Percentiles rank a stretch among this genome's conserved stretches.
Evolutionary conservation across 2,329 filamentous ascomycete species (phyloP).

Genomic region (Leptographium lundbergii): DNA sequence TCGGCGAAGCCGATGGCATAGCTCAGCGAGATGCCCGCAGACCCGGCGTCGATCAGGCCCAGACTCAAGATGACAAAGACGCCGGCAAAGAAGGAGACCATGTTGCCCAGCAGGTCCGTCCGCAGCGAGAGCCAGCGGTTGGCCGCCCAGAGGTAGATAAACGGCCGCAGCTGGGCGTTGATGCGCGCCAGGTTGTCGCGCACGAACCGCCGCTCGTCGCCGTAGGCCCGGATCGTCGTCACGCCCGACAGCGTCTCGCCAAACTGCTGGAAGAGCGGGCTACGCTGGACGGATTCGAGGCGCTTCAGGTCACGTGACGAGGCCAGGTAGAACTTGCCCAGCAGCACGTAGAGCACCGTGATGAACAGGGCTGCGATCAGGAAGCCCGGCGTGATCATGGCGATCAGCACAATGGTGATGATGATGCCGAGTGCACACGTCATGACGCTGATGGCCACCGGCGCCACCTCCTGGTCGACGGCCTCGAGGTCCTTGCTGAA

Average conservation of each 20-base stretch:
- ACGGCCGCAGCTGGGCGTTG: constrained; percentile 83
- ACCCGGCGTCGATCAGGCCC: constrained; percentile 74
- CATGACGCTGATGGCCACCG: constrained; percentile 68
- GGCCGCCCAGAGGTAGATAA: constrained; percentile 91
- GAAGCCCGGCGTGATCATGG: constrained; percentile 80
- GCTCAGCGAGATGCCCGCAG: constrained; percentile 84
- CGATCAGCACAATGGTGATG: constrained; percentile 80
- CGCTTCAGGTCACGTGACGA: constrained; percentile 94
- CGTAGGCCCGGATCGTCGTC: constrained; percentile 92
- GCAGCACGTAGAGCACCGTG: constrained; percentile 64
- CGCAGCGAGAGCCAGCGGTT: constrained; percentile 95
- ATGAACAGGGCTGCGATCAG: constrained; percentile 80
- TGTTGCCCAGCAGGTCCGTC: constrained; percentile 77
- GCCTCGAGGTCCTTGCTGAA: constrained; percentile 97
- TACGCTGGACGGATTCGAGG: constrained; percentile 85
- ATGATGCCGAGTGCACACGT: constrained; percentile 54
- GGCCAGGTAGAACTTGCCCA: constrained; percentile 79
- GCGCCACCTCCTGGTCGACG: constrained; percentile 90
- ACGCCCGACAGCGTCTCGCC: constrained; percentile 91
- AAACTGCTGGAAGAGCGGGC: constrained; percentile 94
- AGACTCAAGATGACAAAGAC: constrained; percentile 79
- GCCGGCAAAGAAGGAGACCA: constrained; percentile 89
- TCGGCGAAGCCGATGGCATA: constrained; percentile 97
- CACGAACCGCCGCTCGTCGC: constrained; percentile 86
- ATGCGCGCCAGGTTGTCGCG: constrained; percentile 80